phyloP scores from a whole-genome alignment of 805 yeast genomes.

The Schwanniomyces vanrijiae region DNA sequence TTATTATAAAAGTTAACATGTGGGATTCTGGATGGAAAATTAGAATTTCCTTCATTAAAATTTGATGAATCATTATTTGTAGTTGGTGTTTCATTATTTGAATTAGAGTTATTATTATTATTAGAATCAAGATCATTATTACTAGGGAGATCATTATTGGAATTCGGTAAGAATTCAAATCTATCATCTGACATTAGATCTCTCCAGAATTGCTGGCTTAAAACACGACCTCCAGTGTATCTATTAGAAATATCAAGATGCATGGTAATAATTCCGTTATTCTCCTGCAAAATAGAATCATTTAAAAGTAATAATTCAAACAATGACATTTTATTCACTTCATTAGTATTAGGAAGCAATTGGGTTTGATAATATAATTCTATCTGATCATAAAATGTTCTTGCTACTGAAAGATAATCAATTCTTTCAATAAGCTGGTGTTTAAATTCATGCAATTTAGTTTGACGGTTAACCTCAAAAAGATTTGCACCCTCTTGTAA shows the following conservation, averaged over 20 bases:
- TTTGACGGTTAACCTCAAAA: constrained; percentile 18
- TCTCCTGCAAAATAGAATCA: constrained; percentile 6
- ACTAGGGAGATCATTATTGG: not conserved
- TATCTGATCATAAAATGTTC: constrained; percentile 28
- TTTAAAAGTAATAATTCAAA: constrained; percentile 10
- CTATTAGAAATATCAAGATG: constrained; percentile 13
- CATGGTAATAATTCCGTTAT: constrained; percentile 11
- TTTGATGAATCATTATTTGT: not conserved
- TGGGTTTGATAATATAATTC: constrained; percentile 11
- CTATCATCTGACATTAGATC: constrained; percentile 19
- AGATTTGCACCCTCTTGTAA: constrained; percentile 17
- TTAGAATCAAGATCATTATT: not conserved
- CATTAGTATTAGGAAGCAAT: constrained; percentile 1
- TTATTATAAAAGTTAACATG: too few species aligned
- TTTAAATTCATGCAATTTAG: constrained; percentile 21
- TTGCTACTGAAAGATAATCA: constrained; percentile 19
- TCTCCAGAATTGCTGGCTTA: constrained; percentile 24
- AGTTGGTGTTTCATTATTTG: not conserved
- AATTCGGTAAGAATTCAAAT: constrained; percentile 21
- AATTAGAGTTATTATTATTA: not conserved
- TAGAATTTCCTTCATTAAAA: too few species aligned
- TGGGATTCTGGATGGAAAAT: too few species aligned
- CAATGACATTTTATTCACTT: constrained; percentile 4
- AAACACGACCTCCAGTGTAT: constrained; percentile 21
- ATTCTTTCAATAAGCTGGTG: constrained; percentile 16